Base-by-base conservation (phyloP, 257 asterid genomes). In the Solanum peruvianum region DNA sequence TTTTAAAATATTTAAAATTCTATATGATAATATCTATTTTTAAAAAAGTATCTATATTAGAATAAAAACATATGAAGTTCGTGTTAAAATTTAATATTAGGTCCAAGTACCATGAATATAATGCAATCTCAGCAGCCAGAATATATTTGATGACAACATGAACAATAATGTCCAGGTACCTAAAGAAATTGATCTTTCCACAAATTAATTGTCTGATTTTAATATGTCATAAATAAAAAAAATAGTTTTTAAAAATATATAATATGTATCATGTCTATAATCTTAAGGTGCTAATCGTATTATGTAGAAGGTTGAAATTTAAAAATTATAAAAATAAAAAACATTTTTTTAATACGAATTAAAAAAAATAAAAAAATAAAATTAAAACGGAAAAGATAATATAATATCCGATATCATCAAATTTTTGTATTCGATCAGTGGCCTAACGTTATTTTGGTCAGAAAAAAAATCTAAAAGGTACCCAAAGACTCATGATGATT, bases 401-500 rank as follows among this genome's bases (percentile, higher is more conserved):
- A 12, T 44, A n/a, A 84, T 35, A 13, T 41, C 52, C 39, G 47
- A 83, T 14, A 56, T 18, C 23, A 83, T 60, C 29, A 49, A 49
- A 66, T 5, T 18, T 60, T 13, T 41, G 66, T 85, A 29, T 52
- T 49, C 77, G 23, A 47, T 81, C 75, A 70, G 75, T 39, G 39
- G 45, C 85, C 1, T 39, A 72, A 88, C 73, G 35, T 41, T 71
- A 78, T 84, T 85, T 35, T 78, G 66, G 9, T 39, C 9, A 27
- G 25, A 33, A 69, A 41, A 47, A 35, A 35, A 35, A 72, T 69
- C 13, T 44, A 87, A 69, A 16, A 80, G 35, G 87, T 23, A 73
- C 33, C 83, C 85, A 60, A 86, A 66, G 87, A 18, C 67, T 84
- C 44, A 41, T 88, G 83, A 89, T 89, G 70, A 82, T 78, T 81